Percentiles rank a stretch among this genome's conserved stretches.
Evolutionary conservation across 2,329 filamentous ascomycete genomes (phyloP).

Genomic region (Fusarium marasasianum): DNA sequence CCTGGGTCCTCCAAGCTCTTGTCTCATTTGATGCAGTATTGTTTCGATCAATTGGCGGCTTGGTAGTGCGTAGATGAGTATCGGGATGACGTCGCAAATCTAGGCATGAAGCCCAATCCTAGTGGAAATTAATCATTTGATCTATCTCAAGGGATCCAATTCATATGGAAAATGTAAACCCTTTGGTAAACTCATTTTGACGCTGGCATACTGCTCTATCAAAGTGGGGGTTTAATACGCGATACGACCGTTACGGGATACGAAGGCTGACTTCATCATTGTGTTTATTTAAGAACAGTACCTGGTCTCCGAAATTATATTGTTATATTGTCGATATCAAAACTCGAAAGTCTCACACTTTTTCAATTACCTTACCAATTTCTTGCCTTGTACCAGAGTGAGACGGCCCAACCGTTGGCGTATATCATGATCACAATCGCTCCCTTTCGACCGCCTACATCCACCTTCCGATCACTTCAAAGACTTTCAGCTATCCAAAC

Average conservation of each 20-base stretch:
- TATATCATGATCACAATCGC: background rate
- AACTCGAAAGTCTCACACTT: accelerated
- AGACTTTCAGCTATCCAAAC: background rate
- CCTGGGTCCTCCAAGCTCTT: accelerated
- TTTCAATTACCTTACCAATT: no score
- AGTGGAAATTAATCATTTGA: accelerated
- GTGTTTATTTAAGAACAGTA: background rate
- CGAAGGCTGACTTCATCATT: slow-evolving; percentile 48
- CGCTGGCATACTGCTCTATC: no score
- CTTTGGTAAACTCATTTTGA: no score
- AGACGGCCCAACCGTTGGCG: background rate
- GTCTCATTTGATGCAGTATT: background rate
- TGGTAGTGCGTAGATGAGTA: accelerated
- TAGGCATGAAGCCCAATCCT: background rate
- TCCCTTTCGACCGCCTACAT: background rate
- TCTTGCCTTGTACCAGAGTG: accelerated
- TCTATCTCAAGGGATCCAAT: background rate
- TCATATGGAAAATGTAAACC: no score
- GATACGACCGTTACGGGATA: background rate
- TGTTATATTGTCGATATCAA: accelerated
- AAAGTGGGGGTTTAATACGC: background rate
- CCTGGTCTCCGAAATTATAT: no score
- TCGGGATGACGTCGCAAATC: accelerated
- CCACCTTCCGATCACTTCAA: background rate
- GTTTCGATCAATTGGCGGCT: no score